Evolutionary conservation across 768 basidiomycete genomes (phyloP).

Genomic region (Naganishia vaughanmartiniae): DNA sequence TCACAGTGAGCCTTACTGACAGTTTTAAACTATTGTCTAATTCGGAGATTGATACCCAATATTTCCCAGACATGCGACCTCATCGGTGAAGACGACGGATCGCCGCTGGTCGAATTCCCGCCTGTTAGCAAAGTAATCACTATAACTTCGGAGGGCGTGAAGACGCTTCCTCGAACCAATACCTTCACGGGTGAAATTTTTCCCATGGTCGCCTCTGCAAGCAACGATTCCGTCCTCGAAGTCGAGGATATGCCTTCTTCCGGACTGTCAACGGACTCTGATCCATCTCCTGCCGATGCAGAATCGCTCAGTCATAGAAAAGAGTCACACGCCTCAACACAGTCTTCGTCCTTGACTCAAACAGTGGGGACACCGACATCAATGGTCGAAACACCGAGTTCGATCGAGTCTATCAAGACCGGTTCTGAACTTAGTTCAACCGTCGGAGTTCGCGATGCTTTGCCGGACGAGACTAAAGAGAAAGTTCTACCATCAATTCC

Average conservation of each 20-base stretch:
- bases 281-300: conserved; percentile 26
- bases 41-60: background rate
- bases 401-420: conserved; percentile 17
- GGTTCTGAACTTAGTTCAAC: conserved; percentile 1
- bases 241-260: conserved; percentile 16
- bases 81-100: conserved; percentile 53
- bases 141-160: conserved; percentile 44
- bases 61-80: conserved; percentile 64
- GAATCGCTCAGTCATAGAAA: conserved; percentile 22
- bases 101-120: conserved; percentile 12
- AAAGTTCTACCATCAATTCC: background rate
- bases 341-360: conserved; percentile 18
- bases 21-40: background rate
- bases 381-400: conserved; percentile 14
- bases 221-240: conserved; percentile 24
- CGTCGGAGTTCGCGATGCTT: background rate
- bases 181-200: conserved; percentile 39
- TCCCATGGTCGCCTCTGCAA: conserved; percentile 10
- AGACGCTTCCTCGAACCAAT: conserved; percentile 34
- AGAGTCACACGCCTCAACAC: conserved; percentile 13
- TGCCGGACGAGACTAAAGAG: conserved; percentile 4
- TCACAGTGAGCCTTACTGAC: conserved; percentile 49
- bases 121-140: conserved; percentile 14
- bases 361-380: conserved; percentile 30
- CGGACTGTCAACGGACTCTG: conserved; percentile 26